Evolutionary conservation across 495 filamentous ascomycete genomes (phyloP).

Genomic region (Penicillium alfredii): DNA sequence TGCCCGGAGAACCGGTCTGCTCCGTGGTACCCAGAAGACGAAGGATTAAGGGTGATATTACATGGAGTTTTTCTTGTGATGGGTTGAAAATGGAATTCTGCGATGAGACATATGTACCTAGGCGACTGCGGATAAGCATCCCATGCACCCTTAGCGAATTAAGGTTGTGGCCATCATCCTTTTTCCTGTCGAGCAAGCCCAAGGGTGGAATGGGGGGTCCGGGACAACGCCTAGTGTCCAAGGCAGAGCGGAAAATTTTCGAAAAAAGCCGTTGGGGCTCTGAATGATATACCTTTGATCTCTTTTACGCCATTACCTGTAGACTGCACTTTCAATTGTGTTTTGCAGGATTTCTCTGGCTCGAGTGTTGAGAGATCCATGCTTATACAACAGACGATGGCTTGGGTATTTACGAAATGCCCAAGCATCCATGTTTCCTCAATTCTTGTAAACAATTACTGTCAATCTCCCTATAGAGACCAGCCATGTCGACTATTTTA

Average conservation of each 20-base stretch:
- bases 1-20: constrained; percentile 95
- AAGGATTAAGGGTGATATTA: constrained; percentile 63
- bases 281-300: constrained; percentile 33
- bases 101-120: constrained; percentile 50
- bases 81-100: constrained; percentile 47
- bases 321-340: too few relatives aligned
- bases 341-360: too few relatives aligned
- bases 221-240: constrained; percentile 23
- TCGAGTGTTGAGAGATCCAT: too few relatives aligned
- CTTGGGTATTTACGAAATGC: too few relatives aligned
- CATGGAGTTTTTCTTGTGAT: constrained; percentile 45
- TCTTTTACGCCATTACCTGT: too few relatives aligned
- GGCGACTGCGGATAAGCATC: constrained; percentile 42
- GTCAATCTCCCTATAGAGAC: too few relatives aligned
- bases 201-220: constrained; percentile 29
- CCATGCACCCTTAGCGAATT: constrained; percentile 43
- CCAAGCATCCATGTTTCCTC: too few relatives aligned
- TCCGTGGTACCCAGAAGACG: constrained; percentile 98
- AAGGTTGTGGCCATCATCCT: constrained; percentile 43
- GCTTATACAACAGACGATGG: too few relatives aligned
- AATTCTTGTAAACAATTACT: too few relatives aligned
- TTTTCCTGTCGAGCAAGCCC: constrained; percentile 31
- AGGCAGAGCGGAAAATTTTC: constrained; percentile 28
- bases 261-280: constrained; percentile 21
- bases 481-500: too few relatives aligned